phyloP scores from a whole-genome alignment of 805 yeast species.

The Candida piceae region DNA sequence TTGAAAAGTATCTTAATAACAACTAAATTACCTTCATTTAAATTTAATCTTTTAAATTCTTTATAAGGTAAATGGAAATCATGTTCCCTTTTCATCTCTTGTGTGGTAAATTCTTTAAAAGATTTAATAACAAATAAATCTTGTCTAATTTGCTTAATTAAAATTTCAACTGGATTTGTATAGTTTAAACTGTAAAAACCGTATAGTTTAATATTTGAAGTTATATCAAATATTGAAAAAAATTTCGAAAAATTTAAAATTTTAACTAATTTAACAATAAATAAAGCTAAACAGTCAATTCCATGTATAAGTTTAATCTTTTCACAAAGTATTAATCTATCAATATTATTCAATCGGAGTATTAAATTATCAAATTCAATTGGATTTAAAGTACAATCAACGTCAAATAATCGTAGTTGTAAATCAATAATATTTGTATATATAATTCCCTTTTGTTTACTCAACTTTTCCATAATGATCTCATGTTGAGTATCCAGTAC shows the following conservation, averaged over 20 bases:
- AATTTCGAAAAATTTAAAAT: constrained; percentile 23
- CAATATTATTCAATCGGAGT: constrained; percentile 11
- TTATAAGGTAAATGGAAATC: constrained; percentile 30
- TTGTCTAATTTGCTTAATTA: constrained; percentile 27
- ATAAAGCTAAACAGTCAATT: constrained; percentile 18
- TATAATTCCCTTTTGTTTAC: constrained; percentile 22
- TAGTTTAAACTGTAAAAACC: constrained; percentile 26
- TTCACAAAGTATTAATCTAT: constrained; percentile 20
- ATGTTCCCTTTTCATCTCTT: constrained; percentile 29
- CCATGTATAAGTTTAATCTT: constrained; percentile 26
- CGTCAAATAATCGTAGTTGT: constrained; percentile 26
- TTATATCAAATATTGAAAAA: constrained; percentile 27
- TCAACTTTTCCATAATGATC: constrained; percentile 3
- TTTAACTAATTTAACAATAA: constrained; percentile 19
- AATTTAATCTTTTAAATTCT: constrained; percentile 25
- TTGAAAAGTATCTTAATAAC: constrained; percentile 28
- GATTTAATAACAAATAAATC: constrained; percentile 27
- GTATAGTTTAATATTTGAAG: constrained; percentile 27
- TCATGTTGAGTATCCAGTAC: too few species aligned
- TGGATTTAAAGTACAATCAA: constrained; percentile 22
- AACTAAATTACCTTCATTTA: constrained; percentile 26
- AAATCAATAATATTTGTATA: constrained; percentile 23
- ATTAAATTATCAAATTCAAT: constrained; percentile 19
- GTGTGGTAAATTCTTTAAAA: constrained; percentile 26
- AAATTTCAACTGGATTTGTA: constrained; percentile 26